A percentile compares a stretch with the other conserved stretches of the same genome.
These are phyloP conservation scores for Helichrysum umbraculigerum DNA, from an alignment of 129 eudicot genomes.

Conservation along the genomic window DNA sequence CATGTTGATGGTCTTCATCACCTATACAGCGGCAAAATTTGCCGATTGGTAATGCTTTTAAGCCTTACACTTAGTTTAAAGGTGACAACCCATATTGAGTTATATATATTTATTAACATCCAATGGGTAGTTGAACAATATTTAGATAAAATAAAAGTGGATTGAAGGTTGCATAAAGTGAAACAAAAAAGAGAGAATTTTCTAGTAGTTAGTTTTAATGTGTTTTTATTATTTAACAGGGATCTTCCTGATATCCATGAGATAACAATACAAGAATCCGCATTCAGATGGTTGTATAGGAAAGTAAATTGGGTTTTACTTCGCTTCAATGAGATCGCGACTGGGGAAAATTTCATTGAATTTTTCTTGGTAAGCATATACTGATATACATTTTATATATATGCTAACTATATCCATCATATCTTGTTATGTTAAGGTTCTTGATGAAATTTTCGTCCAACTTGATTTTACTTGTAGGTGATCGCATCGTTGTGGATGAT, in stretches of 20 bases:
- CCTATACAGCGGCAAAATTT: constrained; percentile 54
- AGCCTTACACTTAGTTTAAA: neutral
- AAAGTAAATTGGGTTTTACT: constrained; percentile 44
- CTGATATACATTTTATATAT: neutral
- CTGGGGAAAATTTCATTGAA: constrained; percentile 60
- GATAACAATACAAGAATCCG: constrained; percentile 62
- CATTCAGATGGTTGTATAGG: constrained; percentile 48
- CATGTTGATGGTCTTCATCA: constrained; percentile 58
- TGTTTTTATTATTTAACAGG: constrained; percentile 37
- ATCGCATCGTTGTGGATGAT: constrained; percentile 56
- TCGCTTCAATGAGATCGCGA: constrained; percentile 58
- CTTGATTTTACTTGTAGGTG: constrained; percentile 33
- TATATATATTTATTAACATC: neutral
- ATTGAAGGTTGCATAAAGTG: neutral
- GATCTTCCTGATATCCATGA: constrained; percentile 54
- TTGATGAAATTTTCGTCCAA: neutral
- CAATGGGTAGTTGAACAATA: neutral
- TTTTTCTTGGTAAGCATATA: constrained; percentile 58
- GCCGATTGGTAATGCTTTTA: constrained; percentile 50
- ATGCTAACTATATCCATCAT: neutral
- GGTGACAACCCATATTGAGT: constrained; percentile 1
- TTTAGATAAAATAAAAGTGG: neutral
- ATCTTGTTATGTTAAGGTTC: neutral
- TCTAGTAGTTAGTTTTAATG: neutral
- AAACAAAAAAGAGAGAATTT: neutral